Conservation (phyloP, 805 yeast species). For the Candida ulmi region DNA sequence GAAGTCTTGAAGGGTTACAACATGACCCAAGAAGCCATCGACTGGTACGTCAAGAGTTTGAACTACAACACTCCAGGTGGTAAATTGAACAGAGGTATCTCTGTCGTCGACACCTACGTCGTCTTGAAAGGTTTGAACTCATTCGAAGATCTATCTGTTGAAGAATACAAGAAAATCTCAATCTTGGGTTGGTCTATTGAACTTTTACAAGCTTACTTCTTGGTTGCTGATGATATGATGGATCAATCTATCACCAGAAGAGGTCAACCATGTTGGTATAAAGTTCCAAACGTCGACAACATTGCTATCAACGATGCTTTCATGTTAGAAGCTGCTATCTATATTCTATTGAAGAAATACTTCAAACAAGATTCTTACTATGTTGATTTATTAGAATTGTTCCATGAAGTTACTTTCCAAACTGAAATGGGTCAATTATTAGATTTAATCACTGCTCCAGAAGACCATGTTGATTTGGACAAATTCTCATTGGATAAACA, state of each 20-base stretch:
- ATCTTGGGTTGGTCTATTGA: constrained; percentile 94
- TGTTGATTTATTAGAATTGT: constrained; percentile 83
- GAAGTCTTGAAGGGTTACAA: constrained; percentile 60
- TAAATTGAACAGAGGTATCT: constrained; percentile 90
- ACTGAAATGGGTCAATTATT: constrained; percentile 96
- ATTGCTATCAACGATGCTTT: constrained; percentile 97
- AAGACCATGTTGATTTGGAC: constrained; percentile 82
- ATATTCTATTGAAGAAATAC: constrained; percentile 80
- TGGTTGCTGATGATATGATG: constrained; percentile 99
- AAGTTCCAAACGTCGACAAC: constrained; percentile 70
- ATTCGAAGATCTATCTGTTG: constrained; percentile 52
- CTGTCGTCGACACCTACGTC: constrained; percentile 89
- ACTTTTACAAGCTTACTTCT: constrained; percentile 89
- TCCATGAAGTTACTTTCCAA: constrained; percentile 96
- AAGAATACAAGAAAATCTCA: constrained; percentile 79
- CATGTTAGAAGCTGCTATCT: constrained; percentile 93
- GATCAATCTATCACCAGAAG: constrained; percentile 94
- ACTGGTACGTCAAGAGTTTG: constrained; percentile 73
- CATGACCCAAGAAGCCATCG: constrained; percentile 79
- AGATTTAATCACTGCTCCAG: constrained; percentile 96
- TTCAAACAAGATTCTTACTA: constrained; percentile 80
- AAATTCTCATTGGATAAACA: constrained; percentile 87
- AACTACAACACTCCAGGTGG: constrained; percentile 95
- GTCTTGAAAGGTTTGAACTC: constrained; percentile 62
- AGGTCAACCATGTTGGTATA: constrained; percentile 99